phyloP scores from a whole-genome alignment of 495 filamentous ascomycete species.

The Trichoderma parareesei region DNA sequence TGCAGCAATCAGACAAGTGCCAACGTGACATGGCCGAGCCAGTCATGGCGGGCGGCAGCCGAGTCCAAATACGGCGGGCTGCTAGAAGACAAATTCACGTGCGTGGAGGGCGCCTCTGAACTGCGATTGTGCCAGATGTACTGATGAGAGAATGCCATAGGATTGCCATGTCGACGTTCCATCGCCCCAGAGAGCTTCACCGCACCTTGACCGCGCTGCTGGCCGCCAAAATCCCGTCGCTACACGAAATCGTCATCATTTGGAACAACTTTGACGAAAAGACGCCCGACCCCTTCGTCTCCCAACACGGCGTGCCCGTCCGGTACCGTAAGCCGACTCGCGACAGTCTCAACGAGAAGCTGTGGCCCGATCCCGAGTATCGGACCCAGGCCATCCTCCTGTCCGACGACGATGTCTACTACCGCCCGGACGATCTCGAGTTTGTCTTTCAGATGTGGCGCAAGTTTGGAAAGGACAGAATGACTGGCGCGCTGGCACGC shows the following conservation, averaged over 20 bases:
- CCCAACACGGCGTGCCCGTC: slow-evolving; percentile 13
- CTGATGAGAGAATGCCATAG: slow-evolving; percentile 7
- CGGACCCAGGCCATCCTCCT: slow-evolving; percentile 17
- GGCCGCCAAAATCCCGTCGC: slow-evolving; percentile 15
- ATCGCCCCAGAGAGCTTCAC: slow-evolving; percentile 16
- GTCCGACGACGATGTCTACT: slow-evolving; percentile 18
- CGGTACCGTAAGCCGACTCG: slow-evolving; percentile 14
- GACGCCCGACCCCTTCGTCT: slow-evolving; percentile 13
- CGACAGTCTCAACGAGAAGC: slow-evolving; percentile 16
- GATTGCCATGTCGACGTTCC: slow-evolving; percentile 17
- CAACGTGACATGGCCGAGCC: neutral
- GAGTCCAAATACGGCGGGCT: slow-evolving; percentile 11
- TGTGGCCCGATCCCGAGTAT: slow-evolving; percentile 15
- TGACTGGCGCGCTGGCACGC: slow-evolving; percentile 18
- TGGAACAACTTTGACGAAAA: slow-evolving; percentile 16
- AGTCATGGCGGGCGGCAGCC: neutral
- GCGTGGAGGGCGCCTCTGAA: neutral
- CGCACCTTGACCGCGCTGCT: slow-evolving; percentile 13
- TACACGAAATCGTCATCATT: slow-evolving; percentile 18
- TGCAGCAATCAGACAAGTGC: neutral
- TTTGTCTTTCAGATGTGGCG: slow-evolving; percentile 21
- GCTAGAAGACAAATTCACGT: slow-evolving; percentile 20
- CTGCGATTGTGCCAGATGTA: neutral
- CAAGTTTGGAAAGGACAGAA: slow-evolving; percentile 14
- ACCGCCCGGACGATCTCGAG: slow-evolving; percentile 17